Percentiles rank a stretch among this genome's conserved stretches.
Conservation (phyloP, 805 yeast genomes). For the Kregervanrija fluxuum region DNA sequence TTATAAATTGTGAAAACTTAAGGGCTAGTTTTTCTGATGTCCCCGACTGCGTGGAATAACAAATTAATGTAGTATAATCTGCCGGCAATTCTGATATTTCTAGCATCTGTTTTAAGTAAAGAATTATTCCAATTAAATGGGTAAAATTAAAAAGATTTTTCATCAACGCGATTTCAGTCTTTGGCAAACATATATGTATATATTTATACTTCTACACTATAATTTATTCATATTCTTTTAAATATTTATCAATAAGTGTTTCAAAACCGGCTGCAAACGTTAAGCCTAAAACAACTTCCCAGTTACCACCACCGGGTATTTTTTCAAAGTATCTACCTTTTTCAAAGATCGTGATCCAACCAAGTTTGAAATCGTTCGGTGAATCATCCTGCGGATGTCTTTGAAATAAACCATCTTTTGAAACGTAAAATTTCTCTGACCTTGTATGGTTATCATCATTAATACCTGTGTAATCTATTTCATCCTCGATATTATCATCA, state of each 20-base stretch:
- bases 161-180: too few relatives aligned
- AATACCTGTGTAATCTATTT: constrained; percentile 11
- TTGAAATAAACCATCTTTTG: constrained; percentile 51
- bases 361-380: constrained; percentile 52
- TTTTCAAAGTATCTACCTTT: constrained; percentile 27
- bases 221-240: constrained; percentile 5
- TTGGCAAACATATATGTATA: too few relatives aligned
- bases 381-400: constrained; percentile 50
- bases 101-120: too few relatives aligned
- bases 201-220: neutral
- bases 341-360: constrained; percentile 60
- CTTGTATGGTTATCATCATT: constrained; percentile 8
- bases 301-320: constrained; percentile 40
- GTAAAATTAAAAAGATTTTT: too few relatives aligned
- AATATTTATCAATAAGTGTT: constrained; percentile 21
- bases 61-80: constrained; percentile 50
- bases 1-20: constrained; percentile 3
- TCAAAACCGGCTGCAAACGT: constrained; percentile 47
- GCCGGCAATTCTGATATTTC: constrained; percentile 25
- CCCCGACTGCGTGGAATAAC: constrained; percentile 90
- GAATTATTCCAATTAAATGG: too few relatives aligned
- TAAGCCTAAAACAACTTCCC: constrained; percentile 47
- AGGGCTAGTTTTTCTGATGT: constrained; percentile 84
- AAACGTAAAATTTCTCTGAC: constrained; percentile 26
- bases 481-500: constrained; percentile 11